Conservation (phyloP, 352 stramenopile genomes). For the Globisporangium sylvaticum region DNA sequence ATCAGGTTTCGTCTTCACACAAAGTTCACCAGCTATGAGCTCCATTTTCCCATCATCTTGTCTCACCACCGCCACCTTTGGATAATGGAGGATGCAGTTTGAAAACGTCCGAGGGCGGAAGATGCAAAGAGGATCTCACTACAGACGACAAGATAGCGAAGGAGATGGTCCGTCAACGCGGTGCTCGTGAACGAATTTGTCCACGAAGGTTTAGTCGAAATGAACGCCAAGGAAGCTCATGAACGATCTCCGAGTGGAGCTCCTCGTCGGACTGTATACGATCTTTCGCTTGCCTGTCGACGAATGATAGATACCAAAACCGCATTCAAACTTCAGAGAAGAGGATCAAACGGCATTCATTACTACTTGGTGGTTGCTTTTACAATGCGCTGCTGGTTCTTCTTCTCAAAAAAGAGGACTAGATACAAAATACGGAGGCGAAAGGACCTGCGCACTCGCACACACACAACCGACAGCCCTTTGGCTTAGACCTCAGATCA, state of each 20-base stretch:
- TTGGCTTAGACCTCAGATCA: too few species aligned
- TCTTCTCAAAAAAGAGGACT: background rate
- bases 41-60: background rate
- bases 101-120: background rate
- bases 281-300: background rate
- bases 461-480: background rate
- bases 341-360: background rate
- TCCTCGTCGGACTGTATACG: background rate
- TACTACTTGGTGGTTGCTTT: background rate
- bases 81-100: background rate
- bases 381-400: background rate
- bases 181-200: background rate
- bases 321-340: background rate
- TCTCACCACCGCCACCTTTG: background rate
- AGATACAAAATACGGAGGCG: background rate
- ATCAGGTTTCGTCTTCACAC: background rate
- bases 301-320: background rate
- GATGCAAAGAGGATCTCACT: background rate
- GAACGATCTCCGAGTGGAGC: background rate
- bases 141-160: background rate
- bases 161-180: background rate
- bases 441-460: background rate
- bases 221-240: background rate
- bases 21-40: background rate
- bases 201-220: background rate